These are phyloP conservation scores for Lachancea lanzarotensis DNA, from an alignment of 805 yeast species.

Conservation along the genomic window DNA sequence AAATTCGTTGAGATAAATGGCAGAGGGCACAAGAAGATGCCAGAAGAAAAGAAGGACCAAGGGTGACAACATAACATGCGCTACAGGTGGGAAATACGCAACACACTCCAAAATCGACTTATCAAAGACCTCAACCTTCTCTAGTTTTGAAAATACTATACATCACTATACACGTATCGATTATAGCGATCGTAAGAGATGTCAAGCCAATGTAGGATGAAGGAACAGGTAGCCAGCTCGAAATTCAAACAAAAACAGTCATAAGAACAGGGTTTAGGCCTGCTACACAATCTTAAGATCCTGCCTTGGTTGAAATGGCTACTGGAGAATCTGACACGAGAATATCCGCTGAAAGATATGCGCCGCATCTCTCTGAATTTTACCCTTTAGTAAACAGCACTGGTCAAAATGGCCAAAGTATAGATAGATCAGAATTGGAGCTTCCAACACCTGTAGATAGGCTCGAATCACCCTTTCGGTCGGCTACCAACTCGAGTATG, in stretches of 20 bases:
- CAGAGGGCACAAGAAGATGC: no score
- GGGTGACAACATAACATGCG: no score
- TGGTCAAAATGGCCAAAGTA: neutral
- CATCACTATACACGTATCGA: no score
- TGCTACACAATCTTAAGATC: conserved; percentile 6
- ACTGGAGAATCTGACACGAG: neutral
- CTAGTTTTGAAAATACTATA: no score
- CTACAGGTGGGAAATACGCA: no score
- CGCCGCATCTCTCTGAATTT: conserved; percentile 55
- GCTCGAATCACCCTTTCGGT: conserved; percentile 1
- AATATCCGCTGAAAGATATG: conserved; percentile 25
- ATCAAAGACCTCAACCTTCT: no score
- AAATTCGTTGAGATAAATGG: no score
- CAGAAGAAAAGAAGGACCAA: no score
- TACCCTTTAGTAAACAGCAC: conserved; percentile 42
- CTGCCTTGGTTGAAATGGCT: neutral
- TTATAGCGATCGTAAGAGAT: no score
- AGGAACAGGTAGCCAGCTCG: no score
- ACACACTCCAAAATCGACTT: no score
- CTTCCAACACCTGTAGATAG: neutral
- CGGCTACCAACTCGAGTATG: conserved; percentile 5
- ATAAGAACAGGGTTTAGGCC: neutral
- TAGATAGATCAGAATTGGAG: neutral
- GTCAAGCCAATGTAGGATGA: no score
- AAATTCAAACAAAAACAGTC: neutral